Conservation (phyloP, 2,329 filamentous ascomycete species). For the Fusarium humuli region DNA sequence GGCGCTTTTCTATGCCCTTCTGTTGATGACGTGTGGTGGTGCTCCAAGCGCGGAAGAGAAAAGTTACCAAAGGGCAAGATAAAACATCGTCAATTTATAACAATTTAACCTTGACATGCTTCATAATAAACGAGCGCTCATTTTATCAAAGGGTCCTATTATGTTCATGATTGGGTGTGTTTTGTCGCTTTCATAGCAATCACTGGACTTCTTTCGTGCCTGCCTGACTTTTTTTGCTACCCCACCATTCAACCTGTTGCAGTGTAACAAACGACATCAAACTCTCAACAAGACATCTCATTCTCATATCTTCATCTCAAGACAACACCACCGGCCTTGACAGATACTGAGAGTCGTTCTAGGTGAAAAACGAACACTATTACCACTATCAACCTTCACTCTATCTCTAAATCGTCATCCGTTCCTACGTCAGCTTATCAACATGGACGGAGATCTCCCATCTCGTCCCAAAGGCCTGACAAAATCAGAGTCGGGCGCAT, state of each 20-base stretch:
- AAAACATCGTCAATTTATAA: not conserved
- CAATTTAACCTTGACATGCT: not conserved
- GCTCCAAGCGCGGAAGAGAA: not conserved
- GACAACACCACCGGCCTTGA: not conserved
- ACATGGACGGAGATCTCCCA: constrained; percentile 43
- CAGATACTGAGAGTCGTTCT: too few species aligned
- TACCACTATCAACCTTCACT: not conserved
- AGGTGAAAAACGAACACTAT: too few species aligned
- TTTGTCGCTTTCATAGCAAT: not conserved
- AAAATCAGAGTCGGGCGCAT: constrained; percentile 52
- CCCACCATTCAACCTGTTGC: constrained; percentile 8
- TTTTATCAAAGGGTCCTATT: not conserved
- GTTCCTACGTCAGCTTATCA: not conserved
- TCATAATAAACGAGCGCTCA: not conserved
- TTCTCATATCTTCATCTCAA: not conserved
- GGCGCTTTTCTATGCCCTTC: not conserved
- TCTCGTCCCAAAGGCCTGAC: constrained; percentile 46
- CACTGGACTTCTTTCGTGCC: not conserved
- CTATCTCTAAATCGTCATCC: not conserved
- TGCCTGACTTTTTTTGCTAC: constrained; percentile 24
- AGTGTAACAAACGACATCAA: constrained; percentile 2
- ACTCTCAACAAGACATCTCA: constrained; percentile 14
- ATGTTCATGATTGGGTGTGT: not conserved
- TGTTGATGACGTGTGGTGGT: constrained; percentile 31
- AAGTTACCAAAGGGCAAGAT: not conserved